Base-by-base conservation (phyloP, 140 eudicot species). In the Bidens hawaiensis region DNA sequence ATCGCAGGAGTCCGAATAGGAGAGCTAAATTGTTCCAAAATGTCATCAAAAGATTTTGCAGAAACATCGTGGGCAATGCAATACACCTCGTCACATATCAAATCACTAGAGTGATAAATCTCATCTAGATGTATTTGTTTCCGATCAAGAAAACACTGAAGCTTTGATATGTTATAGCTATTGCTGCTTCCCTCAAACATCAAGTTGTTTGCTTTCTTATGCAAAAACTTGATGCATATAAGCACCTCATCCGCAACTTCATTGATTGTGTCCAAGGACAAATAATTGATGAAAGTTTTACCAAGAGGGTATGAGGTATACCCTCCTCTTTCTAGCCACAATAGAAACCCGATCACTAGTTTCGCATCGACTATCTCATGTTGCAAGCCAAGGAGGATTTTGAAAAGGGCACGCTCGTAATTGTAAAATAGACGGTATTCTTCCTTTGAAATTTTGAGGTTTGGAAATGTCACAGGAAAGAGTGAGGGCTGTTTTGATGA, bases 11-110 rank as follows among this genome's bases (percentile, higher is more conserved):
- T 16, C 62, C 28, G 50, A 23, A 6, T 22, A 23, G 34, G 33
- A 1, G 26, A 30, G 57, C 27, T 51, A 14, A 38, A 41, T 12
- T 61, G 34, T 18, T 67, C 42, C 10, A 66, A 18, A 6, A 74
- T 74, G 38, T 74, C 79, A 0, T 48, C 69, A 41, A 75, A 67
- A 0, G 79, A 70, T 48, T 34, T 67, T 2, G 1, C 7, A 12
- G 70, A 75, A 42, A 75, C 50, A 1, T 74, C 65, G 0, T 51
- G 14, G 0, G 75, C 70, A 6, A 68, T 75, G 18, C 3, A n/a
- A 8, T 8, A 49, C 21, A 74, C 75, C 17, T 67, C 70, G n/a
- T 54, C 15, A 0, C 42, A 45, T 7, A 72, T 45, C 23, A 7
- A 1, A 25, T 62, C 60, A 8, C 65, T 23, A 13, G 36, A 41